Percentiles rank a stretch among this genome's conserved stretches.
Conservation (phyloP, 306 rosid species). For the Fragaria nilgerrensis region DNA sequence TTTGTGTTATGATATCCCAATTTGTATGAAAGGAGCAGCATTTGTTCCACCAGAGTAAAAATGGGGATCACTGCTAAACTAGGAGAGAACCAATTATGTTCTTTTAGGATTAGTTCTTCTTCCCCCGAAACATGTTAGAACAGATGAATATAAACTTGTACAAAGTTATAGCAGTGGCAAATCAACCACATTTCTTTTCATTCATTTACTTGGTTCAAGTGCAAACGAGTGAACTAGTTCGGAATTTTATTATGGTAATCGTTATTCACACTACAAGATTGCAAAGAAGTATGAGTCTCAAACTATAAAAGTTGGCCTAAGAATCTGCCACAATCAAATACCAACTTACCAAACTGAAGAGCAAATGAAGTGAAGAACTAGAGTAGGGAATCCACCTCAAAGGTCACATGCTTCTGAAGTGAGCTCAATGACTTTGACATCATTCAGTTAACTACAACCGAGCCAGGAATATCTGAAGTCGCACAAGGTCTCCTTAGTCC, state of each 20-base stretch:
- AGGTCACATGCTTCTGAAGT: background rate
- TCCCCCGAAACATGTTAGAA: background rate
- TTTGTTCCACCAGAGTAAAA: background rate
- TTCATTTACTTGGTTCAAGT: background rate
- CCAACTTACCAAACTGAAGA: background rate
- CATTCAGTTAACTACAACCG: too few relatives aligned
- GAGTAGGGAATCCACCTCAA: background rate
- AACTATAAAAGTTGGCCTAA: background rate
- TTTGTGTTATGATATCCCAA: background rate
- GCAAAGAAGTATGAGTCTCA: background rate
- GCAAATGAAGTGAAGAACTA: background rate
- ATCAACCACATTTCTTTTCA: background rate
- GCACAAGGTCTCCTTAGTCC: too few relatives aligned
- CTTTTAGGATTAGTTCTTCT: background rate
- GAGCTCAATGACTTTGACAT: background rate
- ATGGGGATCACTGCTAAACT: background rate
- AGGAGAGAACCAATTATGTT: conserved; percentile 1
- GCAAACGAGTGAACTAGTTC: background rate
- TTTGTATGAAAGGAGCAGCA: conserved; percentile 4
- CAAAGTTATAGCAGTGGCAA: background rate
- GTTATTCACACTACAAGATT: background rate
- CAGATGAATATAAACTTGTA: background rate
- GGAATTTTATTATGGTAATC: background rate
- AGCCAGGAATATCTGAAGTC: too few relatives aligned
- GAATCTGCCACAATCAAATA: background rate